Evolutionary conservation across 2,329 filamentous ascomycete genomes (phyloP).

Genomic region (Teratosphaeriaceae sp.): DNA sequence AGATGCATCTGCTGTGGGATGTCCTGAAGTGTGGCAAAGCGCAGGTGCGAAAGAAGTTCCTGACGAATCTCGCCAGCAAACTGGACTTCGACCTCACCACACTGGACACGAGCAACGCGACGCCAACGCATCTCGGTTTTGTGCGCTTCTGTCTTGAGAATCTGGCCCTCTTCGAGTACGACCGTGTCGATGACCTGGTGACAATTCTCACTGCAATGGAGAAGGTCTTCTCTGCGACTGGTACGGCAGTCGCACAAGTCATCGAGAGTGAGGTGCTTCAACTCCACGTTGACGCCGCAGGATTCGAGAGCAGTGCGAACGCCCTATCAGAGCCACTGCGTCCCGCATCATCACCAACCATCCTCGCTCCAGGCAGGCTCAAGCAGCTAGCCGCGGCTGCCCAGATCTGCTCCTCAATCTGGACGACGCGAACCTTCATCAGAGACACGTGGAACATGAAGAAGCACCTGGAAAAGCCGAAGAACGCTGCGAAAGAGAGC

Average conservation of each 20-base stretch:
- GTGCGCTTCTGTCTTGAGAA: conserved; percentile 87
- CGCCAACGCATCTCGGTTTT: conserved; percentile 65
- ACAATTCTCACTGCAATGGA: conserved; percentile 71
- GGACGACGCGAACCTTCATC: conserved; percentile 78
- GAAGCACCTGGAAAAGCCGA: conserved; percentile 46
- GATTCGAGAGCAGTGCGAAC: conserved; percentile 1
- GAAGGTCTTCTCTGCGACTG: conserved; percentile 78
- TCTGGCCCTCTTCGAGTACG: conserved; percentile 85
- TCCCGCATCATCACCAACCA: conserved; percentile 1
- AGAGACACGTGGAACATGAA: conserved; percentile 73
- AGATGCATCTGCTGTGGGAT: conserved; percentile 77
- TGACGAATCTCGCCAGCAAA: conserved; percentile 69
- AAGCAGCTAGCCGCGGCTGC: conserved; percentile 68
- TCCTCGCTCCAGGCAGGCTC: conserved; percentile 44
- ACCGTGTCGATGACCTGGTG: conserved; percentile 74
- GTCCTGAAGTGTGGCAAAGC: conserved; percentile 86
- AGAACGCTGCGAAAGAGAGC: conserved; percentile 42
- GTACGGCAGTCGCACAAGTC: conserved; percentile 73
- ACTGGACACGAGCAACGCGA: conserved; percentile 52
- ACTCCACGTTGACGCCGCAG: conserved; percentile 36
- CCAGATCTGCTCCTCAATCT: conserved; percentile 73
- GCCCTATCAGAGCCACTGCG: conserved; percentile 1
- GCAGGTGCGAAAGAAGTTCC: conserved; percentile 82
- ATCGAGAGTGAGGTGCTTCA: conserved; percentile 84
- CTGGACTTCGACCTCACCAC: conserved; percentile 76